These are phyloP conservation scores for Phylloporus sp. DNA, from an alignment of 768 basidiomycete species.

Conservation along the genomic window DNA sequence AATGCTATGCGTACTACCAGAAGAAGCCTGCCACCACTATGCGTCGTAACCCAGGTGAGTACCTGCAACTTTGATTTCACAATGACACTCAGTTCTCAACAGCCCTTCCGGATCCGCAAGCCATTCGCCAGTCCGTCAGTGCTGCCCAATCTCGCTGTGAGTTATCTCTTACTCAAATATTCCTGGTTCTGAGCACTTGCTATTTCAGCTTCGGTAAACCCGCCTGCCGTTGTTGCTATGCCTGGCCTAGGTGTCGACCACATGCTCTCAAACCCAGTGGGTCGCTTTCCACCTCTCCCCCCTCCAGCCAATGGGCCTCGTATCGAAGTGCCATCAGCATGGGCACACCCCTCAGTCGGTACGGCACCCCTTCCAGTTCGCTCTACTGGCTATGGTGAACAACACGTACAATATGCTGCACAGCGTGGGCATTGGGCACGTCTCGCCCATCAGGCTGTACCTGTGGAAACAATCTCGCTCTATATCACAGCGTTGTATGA, in stretches of 20 bases:
- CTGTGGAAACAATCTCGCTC: too few species aligned
- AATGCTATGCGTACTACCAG: not conserved
- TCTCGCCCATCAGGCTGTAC: too few species aligned
- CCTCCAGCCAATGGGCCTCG: not conserved
- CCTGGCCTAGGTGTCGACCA: not conserved
- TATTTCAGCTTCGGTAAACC: not conserved
- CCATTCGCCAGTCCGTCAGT: not conserved
- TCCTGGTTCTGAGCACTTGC: not conserved
- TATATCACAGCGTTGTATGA: not conserved
- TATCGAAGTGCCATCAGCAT: not conserved
- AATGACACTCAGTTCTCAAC: not conserved
- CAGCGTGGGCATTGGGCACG: not conserved
- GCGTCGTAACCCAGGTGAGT: not conserved
- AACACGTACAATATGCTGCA: not conserved
- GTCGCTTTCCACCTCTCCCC: not conserved
- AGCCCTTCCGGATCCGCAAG: not conserved
- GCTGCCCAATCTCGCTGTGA: not conserved
- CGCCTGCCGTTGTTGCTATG: not conserved
- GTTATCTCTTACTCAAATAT: not conserved
- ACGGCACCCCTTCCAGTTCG: not conserved
- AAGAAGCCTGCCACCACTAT: not conserved
- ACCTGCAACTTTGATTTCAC: not conserved
- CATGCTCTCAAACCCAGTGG: not conserved
- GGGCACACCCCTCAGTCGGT: not conserved
- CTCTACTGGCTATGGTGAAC: not conserved